phyloP scores from a whole-genome alignment of 352 stramenopile genomes.

The Pythium monospermum region DNA sequence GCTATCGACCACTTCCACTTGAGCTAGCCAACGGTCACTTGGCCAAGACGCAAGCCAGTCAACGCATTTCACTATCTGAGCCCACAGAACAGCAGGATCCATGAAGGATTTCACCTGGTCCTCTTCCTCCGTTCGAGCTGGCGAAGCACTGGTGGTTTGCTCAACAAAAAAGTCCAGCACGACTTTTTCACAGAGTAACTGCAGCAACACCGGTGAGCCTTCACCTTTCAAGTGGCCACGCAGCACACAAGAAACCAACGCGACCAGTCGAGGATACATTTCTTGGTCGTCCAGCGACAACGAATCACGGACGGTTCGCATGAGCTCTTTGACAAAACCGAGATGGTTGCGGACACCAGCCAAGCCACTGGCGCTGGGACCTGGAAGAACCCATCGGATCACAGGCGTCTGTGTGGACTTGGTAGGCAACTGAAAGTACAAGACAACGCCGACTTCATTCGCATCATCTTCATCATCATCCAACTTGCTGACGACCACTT shows the following conservation, averaged over 20 bases:
- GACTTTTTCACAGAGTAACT: background rate
- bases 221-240: background rate
- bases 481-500: no score
- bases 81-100: background rate
- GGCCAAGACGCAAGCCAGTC: background rate
- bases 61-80: background rate
- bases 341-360: background rate
- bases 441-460: background rate
- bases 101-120: background rate
- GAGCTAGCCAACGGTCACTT: background rate
- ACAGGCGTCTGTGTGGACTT: background rate
- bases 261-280: background rate
- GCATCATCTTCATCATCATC: no score
- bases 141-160: background rate
- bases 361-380: background rate
- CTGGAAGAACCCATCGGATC: constrained; percentile 3
- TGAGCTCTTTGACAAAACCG: background rate
- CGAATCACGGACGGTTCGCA: background rate
- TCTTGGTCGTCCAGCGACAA: constrained; percentile 1
- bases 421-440: constrained; percentile 14
- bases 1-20: background rate
- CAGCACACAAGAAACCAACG: background rate
- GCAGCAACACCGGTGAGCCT: background rate
- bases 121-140: no score
- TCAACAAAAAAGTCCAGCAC: background rate